A percentile compares a stretch with the other conserved stretches of the same genome.
These are phyloP conservation scores for Curvularia spicifera DNA, from an alignment of 2,329 filamentous ascomycete species.

Conservation along the genomic window DNA sequence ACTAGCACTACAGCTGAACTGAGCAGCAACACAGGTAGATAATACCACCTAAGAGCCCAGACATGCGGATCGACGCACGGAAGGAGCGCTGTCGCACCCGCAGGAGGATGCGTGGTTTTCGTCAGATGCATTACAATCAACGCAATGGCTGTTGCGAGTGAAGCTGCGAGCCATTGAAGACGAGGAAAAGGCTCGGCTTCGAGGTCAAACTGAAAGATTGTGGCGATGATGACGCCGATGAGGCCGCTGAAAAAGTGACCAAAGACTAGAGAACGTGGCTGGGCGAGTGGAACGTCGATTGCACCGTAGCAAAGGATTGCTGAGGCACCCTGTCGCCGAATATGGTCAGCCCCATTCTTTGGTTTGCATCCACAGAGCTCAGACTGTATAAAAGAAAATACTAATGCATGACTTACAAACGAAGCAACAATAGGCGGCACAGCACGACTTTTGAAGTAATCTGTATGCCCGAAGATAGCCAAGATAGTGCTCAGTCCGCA, in stretches of 20 bases:
- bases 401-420: constrained; percentile 36
- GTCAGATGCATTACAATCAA: constrained; percentile 56
- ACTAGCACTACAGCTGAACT: constrained; percentile 50
- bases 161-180: constrained; percentile 54
- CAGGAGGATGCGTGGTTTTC: constrained; percentile 56
- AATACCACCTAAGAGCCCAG: constrained; percentile 53
- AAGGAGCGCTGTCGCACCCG: constrained; percentile 55
- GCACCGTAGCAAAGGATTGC: constrained; percentile 56
- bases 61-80: constrained; percentile 50
- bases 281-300: constrained; percentile 54
- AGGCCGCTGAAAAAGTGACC: constrained; percentile 55
- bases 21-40: constrained; percentile 51
- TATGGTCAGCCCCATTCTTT: neutral
- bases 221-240: constrained; percentile 53
- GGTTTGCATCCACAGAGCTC: neutral
- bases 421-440: constrained; percentile 53
- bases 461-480: constrained; percentile 50
- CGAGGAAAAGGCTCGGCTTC: constrained; percentile 31
- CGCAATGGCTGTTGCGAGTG: constrained; percentile 52
- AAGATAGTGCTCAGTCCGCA: constrained; percentile 51
- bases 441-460: constrained; percentile 48
- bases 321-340: constrained; percentile 49
- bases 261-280: constrained; percentile 54
- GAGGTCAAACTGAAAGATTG: constrained; percentile 52
- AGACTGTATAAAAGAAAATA: neutral